These are phyloP conservation scores for Carallia pectinifolia DNA, from an alignment of 345 rosid species.

Conservation along the genomic window DNA sequence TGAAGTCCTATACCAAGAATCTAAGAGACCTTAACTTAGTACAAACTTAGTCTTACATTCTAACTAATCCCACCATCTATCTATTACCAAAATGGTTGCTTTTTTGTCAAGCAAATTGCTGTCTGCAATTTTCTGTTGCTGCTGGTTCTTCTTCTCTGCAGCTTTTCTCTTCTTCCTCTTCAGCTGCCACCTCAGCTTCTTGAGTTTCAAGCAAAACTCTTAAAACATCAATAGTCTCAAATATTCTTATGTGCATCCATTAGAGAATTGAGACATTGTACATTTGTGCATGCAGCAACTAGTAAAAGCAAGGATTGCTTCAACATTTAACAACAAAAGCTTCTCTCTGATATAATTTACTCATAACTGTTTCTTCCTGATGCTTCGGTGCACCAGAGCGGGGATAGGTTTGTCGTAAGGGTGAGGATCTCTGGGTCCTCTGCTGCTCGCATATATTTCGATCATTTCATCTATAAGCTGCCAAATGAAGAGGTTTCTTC, in stretches of 20 bases:
- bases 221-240: not conserved
- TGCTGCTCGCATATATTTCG: conserved; percentile 70
- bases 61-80: no score
- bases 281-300: not conserved
- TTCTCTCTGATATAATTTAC: not conserved
- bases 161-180: no score
- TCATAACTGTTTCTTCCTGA: not conserved
- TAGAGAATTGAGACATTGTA: not conserved
- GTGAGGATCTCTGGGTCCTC: conserved; percentile 65
- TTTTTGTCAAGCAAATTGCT: no score
- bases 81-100: no score
- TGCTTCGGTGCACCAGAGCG: conserved; percentile 45
- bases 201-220: no score
- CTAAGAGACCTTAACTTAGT: no score
- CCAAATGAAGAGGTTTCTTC: conserved; percentile 68
- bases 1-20: no score
- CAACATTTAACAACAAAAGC: not conserved
- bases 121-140: no score
- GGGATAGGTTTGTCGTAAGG: conserved; percentile 68
- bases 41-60: no score
- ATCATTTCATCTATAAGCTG: conserved; percentile 67
- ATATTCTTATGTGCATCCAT: not conserved
- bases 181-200: no score
- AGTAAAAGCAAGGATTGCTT: not conserved
- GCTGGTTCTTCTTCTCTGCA: no score